A percentile compares a stretch with the other conserved stretches of the same genome.
phyloP scores from a whole-genome alignment of 2,329 filamentous ascomycete genomes.

The Pseudopithomyces chartarum region DNA sequence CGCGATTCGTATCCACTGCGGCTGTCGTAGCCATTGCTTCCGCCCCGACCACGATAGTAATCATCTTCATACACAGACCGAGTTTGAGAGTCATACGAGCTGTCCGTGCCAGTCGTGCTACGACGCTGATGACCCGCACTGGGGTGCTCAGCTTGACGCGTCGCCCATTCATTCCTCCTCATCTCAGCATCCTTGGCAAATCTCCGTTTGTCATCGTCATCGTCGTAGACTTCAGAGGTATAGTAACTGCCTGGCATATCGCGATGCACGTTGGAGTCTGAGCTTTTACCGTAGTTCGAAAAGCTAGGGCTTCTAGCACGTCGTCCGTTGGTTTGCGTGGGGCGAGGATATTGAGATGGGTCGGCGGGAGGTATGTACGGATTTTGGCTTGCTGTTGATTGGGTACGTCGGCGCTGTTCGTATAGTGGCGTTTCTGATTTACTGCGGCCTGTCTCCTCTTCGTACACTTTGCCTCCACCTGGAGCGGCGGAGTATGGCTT shows the following conservation, averaged over 20 bases:
- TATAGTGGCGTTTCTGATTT: constrained; percentile 28
- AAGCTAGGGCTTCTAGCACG: constrained; percentile 42
- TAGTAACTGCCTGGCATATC: constrained; percentile 40
- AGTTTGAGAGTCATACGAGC: constrained; percentile 32
- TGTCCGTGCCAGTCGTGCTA: constrained; percentile 31
- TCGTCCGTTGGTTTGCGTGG: constrained; percentile 22
- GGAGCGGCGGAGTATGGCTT: constrained; percentile 67
- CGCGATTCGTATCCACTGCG: constrained; percentile 33
- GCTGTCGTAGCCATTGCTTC: constrained; percentile 33
- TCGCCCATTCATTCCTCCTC: constrained; percentile 30
- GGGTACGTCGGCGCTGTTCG: constrained; percentile 34
- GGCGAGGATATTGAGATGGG: constrained; percentile 26
- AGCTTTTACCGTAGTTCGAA: constrained; percentile 39
- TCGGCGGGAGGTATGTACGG: constrained; percentile 32
- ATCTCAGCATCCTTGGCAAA: constrained; percentile 37
- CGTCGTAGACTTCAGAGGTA: constrained; percentile 36
- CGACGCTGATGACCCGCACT: constrained; percentile 24
- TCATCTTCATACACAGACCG: constrained; percentile 39
- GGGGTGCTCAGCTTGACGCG: constrained; percentile 23
- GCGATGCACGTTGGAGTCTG: constrained; percentile 38
- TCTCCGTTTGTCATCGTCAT: constrained; percentile 36
- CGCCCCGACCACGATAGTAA: constrained; percentile 32
- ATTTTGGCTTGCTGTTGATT: constrained; percentile 38
- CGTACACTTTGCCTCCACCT: constrained; percentile 63
- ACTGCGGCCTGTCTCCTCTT: constrained; percentile 37